Conservation (phyloP, 768 basidiomycete genomes). For the Mycena galericulata region DNA sequence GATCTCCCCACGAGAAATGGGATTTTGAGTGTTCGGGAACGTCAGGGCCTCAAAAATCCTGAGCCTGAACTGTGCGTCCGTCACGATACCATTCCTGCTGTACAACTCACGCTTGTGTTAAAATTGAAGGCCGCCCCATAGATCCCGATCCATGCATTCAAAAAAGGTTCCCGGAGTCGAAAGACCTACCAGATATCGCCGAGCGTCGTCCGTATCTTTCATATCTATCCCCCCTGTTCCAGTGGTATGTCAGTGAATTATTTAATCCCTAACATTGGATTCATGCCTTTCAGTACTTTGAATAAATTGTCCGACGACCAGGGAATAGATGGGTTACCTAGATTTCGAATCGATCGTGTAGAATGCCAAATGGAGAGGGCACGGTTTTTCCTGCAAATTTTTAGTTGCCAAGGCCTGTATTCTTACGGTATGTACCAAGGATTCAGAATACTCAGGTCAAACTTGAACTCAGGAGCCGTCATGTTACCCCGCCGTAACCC, state of each 20-base stretch:
- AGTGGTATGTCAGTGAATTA: background rate
- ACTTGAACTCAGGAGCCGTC: too few relatives aligned
- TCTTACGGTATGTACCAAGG: too few relatives aligned
- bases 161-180: conserved; percentile 23
- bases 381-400: too few relatives aligned
- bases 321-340: too few relatives aligned
- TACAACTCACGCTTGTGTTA: background rate
- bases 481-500: too few relatives aligned
- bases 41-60: conserved; percentile 1
- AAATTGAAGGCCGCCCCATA: background rate
- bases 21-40: background rate
- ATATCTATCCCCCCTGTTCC: conserved; percentile 22
- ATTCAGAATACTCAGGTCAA: too few relatives aligned
- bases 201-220: conserved; percentile 30
- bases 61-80: conserved; percentile 15
- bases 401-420: too few relatives aligned
- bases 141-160: background rate
- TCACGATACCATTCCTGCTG: background rate
- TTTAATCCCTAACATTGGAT: background rate
- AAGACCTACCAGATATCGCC: conserved; percentile 29
- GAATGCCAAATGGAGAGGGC: too few relatives aligned
- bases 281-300: background rate
- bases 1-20: background rate
- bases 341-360: too few relatives aligned
- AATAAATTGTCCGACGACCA: background rate